phyloP scores from a whole-genome alignment of 1,284 basidiomycete genomes.

The Malassezia sp. region DNA sequence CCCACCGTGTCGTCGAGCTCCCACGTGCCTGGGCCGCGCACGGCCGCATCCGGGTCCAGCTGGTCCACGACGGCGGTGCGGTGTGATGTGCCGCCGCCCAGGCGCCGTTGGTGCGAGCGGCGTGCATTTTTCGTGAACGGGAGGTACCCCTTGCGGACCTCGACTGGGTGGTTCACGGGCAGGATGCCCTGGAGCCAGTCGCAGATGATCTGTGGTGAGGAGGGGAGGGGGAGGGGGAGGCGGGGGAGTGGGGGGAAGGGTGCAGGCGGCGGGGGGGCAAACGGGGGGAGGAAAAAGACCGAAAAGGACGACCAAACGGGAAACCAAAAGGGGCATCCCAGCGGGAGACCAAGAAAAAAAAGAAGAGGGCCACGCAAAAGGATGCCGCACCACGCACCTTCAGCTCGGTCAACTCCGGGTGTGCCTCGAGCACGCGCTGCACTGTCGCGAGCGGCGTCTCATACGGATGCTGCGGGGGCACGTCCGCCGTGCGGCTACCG shows the following conservation, averaged over 20 bases:
- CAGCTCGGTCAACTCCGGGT: constrained; percentile 36
- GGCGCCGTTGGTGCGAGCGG: constrained; percentile 31
- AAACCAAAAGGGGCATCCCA: too few relatives aligned
- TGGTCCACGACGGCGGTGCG: too few relatives aligned
- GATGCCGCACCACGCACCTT: constrained; percentile 18
- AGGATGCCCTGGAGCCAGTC: constrained; percentile 42
- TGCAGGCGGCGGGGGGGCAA: too few relatives aligned
- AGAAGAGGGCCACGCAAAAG: too few relatives aligned
- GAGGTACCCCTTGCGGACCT: constrained; percentile 43
- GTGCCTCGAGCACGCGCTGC: constrained; percentile 29
- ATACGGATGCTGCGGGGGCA: constrained; percentile 21
- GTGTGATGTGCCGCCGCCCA: constrained; percentile 24
- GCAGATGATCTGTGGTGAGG: constrained; percentile 24
- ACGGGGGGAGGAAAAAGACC: too few relatives aligned
- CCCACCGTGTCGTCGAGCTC: constrained; percentile 36
- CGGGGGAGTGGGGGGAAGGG: too few relatives aligned
- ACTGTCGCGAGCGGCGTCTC: constrained; percentile 39
- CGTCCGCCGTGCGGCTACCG: background rate
- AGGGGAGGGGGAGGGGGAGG: too few relatives aligned
- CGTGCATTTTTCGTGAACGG: constrained; percentile 42
- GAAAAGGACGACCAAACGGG: too few relatives aligned
- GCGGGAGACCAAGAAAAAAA: background rate
- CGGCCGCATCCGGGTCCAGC: constrained; percentile 38
- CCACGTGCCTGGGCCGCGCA: constrained; percentile 26
- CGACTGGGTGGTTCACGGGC: constrained; percentile 28